Evolutionary conservation across 1,284 basidiomycete species (phyloP).

Genomic region (Cystobasidium sp.): DNA sequence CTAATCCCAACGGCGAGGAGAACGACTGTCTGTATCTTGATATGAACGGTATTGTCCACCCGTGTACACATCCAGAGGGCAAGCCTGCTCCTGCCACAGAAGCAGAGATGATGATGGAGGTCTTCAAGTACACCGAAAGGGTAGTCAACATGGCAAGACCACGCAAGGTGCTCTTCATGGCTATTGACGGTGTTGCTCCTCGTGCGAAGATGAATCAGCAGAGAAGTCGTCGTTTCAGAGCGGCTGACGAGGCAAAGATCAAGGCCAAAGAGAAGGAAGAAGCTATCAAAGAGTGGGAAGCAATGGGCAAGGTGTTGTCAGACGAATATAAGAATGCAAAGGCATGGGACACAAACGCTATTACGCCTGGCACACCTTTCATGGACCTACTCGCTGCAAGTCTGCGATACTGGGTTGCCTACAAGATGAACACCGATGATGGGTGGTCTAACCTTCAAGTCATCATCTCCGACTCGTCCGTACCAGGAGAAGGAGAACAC

Average conservation of each 20-base stretch:
- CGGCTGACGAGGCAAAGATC: slow-evolving; percentile 91
- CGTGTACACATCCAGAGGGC: slow-evolving; percentile 22
- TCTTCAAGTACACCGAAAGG: slow-evolving; percentile 95
- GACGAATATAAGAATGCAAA: slow-evolving; percentile 84
- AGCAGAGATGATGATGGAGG: slow-evolving; percentile 98
- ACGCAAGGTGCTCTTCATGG: slow-evolving; percentile 94
- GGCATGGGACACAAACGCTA: slow-evolving; percentile 97
- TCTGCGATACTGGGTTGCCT: slow-evolving; percentile 92
- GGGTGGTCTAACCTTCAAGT: slow-evolving; percentile 97
- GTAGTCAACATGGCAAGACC: slow-evolving; percentile 97
- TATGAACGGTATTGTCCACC: slow-evolving; percentile 72
- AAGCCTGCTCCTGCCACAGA: slow-evolving; percentile 94
- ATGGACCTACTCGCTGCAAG: slow-evolving; percentile 90
- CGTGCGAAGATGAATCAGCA: slow-evolving; percentile 99
- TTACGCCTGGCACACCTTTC: slow-evolving; percentile 94
- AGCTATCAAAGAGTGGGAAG: slow-evolving; percentile 83
- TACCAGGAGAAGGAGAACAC: slow-evolving; percentile 98
- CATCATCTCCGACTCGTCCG: slow-evolving; percentile 94
- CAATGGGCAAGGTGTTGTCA: slow-evolving; percentile 85
- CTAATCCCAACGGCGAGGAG: slow-evolving; percentile 96
- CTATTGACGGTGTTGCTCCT: slow-evolving; percentile 97
- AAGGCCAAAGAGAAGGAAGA: slow-evolving; percentile 85
- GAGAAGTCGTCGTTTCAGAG: slow-evolving; percentile 90
- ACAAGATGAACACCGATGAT: slow-evolving; percentile 92
- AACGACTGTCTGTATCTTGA: slow-evolving; percentile 95